Conservation (phyloP, 495 filamentous ascomycete species). For the Parathielavia appendiculata region DNA sequence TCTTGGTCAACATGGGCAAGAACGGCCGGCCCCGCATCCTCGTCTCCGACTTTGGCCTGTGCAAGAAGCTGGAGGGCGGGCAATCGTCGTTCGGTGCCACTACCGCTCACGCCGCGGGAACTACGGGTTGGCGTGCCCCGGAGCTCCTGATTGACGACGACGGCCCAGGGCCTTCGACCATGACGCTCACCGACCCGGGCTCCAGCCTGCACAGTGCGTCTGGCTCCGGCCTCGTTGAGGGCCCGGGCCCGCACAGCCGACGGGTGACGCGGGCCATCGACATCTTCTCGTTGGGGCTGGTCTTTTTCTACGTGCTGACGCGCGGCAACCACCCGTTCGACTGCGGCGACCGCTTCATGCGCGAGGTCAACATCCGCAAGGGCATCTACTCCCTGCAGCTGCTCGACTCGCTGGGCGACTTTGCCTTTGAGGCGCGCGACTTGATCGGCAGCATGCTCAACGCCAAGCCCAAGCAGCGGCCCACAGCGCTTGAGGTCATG, state of each 20-base stretch:
- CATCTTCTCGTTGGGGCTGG: constrained; percentile 91
- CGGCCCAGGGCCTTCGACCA: constrained; percentile 27
- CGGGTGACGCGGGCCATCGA: constrained; percentile 93
- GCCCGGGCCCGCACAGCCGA: constrained; percentile 37
- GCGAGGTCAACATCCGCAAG: constrained; percentile 94
- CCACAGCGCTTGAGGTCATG: constrained; percentile 71
- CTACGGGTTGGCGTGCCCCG: constrained; percentile 91
- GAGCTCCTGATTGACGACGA: constrained; percentile 84
- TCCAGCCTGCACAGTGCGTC: constrained; percentile 45
- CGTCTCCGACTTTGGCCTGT: constrained; percentile 95
- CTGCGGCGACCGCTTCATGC: constrained; percentile 85
- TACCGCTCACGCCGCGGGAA: constrained; percentile 88
- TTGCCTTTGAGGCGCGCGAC: constrained; percentile 79
- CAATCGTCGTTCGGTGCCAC: constrained; percentile 92
- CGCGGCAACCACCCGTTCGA: constrained; percentile 91
- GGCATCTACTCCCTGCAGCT: constrained; percentile 67
- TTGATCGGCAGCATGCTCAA: constrained; percentile 79
- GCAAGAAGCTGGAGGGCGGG: constrained; percentile 95
- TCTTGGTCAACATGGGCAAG: constrained; percentile 65
- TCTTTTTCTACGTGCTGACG: constrained; percentile 94
- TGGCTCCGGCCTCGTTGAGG: constrained; percentile 43
- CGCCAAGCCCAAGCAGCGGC: constrained; percentile 62
- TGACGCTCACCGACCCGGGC: constrained; percentile 33
- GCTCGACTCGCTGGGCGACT: constrained; percentile 68
- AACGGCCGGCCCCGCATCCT: constrained; percentile 67